A percentile compares a stretch with the other conserved stretches of the same genome.
Evolutionary conservation across 352 stramenopile genomes (phyloP).

Genomic region (Vaucheria bursata): DNA sequence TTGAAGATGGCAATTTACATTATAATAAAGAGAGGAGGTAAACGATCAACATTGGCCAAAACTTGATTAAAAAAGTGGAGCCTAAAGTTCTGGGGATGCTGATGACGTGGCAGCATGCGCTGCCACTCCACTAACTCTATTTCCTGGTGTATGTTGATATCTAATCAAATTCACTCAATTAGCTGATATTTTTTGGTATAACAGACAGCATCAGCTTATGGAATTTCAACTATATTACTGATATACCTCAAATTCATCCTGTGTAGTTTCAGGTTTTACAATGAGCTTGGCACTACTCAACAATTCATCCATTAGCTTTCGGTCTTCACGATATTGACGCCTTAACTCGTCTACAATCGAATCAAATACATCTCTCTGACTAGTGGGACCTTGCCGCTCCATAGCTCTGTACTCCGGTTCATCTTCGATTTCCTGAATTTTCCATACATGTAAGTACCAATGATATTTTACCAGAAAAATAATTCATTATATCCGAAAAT

Average conservation of each 20-base stretch:
- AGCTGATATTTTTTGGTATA: not conserved
- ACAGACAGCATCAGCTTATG: constrained; percentile 4
- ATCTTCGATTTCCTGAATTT: constrained; percentile 44
- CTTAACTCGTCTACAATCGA: constrained; percentile 35
- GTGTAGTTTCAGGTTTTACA: constrained; percentile 37
- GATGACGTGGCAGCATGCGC: constrained; percentile 8
- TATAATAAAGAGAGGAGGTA: too few relatives aligned
- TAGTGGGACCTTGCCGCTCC: constrained; percentile 21
- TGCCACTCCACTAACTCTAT: constrained; percentile 11
- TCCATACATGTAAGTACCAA: too few relatives aligned
- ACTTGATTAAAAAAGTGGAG: too few relatives aligned
- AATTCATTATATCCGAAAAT: too few relatives aligned
- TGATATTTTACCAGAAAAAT: too few relatives aligned
- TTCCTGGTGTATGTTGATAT: too few relatives aligned
- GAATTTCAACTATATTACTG: too few relatives aligned
- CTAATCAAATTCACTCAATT: not conserved
- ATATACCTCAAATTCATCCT: constrained; percentile 37
- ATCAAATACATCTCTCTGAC: constrained; percentile 44
- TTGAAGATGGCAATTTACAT: too few relatives aligned
- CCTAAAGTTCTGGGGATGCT: too few relatives aligned
- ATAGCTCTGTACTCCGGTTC: constrained; percentile 46
- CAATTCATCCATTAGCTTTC: constrained; percentile 31
- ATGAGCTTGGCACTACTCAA: constrained; percentile 32
- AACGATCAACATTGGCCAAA: too few relatives aligned
- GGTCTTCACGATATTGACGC: constrained; percentile 40